phyloP scores from a whole-genome alignment of 1,284 basidiomycete species.

The Kalmanozyma brasiliensis region DNA sequence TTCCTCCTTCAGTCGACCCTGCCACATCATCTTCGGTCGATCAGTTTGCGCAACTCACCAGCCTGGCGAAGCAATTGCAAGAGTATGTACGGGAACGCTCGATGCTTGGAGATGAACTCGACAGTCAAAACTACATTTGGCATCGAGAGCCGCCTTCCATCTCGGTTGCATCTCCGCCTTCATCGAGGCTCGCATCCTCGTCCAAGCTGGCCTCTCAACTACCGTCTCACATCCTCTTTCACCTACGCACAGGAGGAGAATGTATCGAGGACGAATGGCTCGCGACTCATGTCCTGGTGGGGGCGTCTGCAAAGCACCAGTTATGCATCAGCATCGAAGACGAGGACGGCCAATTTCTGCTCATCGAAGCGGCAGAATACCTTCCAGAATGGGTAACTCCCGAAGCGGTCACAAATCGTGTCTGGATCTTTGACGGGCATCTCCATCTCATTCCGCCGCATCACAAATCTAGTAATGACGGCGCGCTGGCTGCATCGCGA shows the following conservation, averaged over 20 bases:
- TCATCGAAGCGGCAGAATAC: conserved; percentile 93
- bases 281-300: conserved; percentile 78
- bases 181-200: conserved; percentile 5
- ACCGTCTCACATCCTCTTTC: conserved; percentile 31
- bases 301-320: conserved; percentile 15
- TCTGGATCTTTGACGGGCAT: conserved; percentile 86
- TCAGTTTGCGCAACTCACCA: conserved; percentile 20
- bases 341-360: conserved; percentile 92
- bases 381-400: conserved; percentile 92
- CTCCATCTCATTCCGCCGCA: conserved; percentile 86
- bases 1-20: conserved; percentile 8
- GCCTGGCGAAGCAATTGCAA: conserved; percentile 14
- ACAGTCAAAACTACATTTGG: conserved; percentile 59
- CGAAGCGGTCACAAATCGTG: conserved; percentile 87
- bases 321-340: conserved; percentile 73
- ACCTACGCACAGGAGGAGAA: conserved; percentile 70
- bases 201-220: conserved; percentile 10
- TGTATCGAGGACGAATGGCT: conserved; percentile 97
- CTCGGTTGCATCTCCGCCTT: conserved; percentile 20
- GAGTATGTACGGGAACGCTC: conserved; percentile 3
- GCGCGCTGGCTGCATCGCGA: conserved; percentile 68
- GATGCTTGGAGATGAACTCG: conserved; percentile 8
- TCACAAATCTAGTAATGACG: conserved; percentile 72
- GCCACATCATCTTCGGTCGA: conserved; percentile 19
- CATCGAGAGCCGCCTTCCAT: conserved; percentile 59